Base-by-base conservation (phyloP, 805 yeast genomes). In the Ogataea polymorpha region DNA sequence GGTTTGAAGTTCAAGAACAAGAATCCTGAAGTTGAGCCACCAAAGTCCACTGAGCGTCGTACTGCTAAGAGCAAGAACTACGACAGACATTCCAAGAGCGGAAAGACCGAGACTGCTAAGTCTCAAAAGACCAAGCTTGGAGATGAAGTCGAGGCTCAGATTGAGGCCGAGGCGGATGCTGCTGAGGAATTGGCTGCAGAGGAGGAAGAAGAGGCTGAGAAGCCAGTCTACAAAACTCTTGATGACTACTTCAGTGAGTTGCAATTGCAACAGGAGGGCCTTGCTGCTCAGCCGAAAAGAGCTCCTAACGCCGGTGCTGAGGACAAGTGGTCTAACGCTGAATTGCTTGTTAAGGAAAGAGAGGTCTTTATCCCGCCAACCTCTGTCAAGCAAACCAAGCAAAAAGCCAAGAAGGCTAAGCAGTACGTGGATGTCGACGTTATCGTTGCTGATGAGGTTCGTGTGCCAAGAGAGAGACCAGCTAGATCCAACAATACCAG, bases 71-170 rank as follows among this genome's bases (percentile, higher is more conserved):
- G 49, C 42, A 71, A 66, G 65, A 72, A 75, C 58, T 67, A 68
- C 46, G 98, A 91, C 80, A 93, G 95, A 71, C 93, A 81, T 63
- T 79, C 91, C 54, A 86, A 85, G 75, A 63, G 86, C 53, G 87
- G 83, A 62, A 86, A 85, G 76, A 66, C 79, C 59, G 96, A 89
- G 74, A 74, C 96, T 56, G 78, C 75, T 56, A 90, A 88, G 82
- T 82, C 84, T 68, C 76, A 83, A 61, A 78, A 75, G 67, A 82
- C 81, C 70, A 90, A 89, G 54, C 87, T 96, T 91, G 95, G 96
- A 63, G 87, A 82, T 63, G 79, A 82, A 81, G 74, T 79, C 75
- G 65, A 58, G 43, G 41, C 66, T 26, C 66, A 62, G 48, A 37
- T 55, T 37, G 63, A 60, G 49, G 66, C 50, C 42, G 84, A 71